Evolutionary conservation across 805 yeast species (phyloP).

Genomic region (Cyberlindnera euphorbiae): DNA sequence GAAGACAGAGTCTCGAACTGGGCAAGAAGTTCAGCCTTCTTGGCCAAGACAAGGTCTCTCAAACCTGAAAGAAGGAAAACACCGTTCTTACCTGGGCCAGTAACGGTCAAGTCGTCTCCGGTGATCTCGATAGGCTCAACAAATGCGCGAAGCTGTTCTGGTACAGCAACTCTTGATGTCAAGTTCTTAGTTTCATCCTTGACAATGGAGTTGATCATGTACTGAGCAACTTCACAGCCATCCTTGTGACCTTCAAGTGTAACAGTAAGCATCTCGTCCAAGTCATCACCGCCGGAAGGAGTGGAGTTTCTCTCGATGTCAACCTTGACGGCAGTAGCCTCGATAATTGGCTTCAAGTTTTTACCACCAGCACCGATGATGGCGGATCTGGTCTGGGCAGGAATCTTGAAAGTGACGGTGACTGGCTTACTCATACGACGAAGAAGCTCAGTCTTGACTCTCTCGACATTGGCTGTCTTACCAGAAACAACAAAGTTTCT

Average conservation of each 20-base stretch:
- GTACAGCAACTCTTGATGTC: constrained; percentile 44
- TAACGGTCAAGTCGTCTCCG: constrained; percentile 24
- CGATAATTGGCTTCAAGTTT: constrained; percentile 73
- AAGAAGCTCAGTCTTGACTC: constrained; percentile 71
- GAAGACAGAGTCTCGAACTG: constrained; percentile 40
- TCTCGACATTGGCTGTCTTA: constrained; percentile 54
- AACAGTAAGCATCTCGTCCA: constrained; percentile 54
- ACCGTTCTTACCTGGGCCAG: constrained; percentile 33
- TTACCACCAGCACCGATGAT: constrained; percentile 88
- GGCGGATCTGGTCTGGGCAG: constrained; percentile 69
- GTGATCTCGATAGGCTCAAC: constrained; percentile 29
- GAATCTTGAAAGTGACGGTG: constrained; percentile 54
- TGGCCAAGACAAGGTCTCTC: constrained; percentile 55
- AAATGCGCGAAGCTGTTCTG: constrained; percentile 28
- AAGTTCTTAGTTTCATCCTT: constrained; percentile 64
- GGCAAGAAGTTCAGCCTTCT: constrained; percentile 46
- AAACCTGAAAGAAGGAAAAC: constrained; percentile 62
- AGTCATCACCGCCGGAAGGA: constrained; percentile 47
- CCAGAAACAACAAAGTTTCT: constrained; percentile 86
- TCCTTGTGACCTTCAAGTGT: constrained; percentile 79
- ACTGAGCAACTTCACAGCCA: constrained; percentile 72
- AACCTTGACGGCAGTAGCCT: constrained; percentile 60
- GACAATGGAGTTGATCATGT: constrained; percentile 66
- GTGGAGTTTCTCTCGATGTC: constrained; percentile 52
- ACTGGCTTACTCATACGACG: constrained; percentile 76